Evolutionary conservation across 768 basidiomycete genomes (phyloP), one percentile per base, ranked within the genome.

Genomic region (Inosperma sp.): DNA sequence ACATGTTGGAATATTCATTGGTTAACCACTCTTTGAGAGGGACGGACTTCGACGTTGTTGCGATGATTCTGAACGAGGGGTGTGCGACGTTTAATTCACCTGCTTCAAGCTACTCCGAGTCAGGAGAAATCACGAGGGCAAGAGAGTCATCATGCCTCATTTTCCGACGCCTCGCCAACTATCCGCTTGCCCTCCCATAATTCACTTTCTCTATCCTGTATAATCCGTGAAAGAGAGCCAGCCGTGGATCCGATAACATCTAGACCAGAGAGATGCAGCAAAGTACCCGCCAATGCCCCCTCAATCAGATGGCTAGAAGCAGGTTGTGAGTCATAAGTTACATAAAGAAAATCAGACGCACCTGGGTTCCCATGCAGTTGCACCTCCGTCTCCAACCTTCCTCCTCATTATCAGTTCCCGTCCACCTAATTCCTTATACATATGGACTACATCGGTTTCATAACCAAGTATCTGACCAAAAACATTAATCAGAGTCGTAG

Each of bases 401-500:
- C 83, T 64, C 21, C 83, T 68, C 83, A 86, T 84, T 19, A 83
- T 60, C 17, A 86, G 60, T 66, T 84, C 83, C 14, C 83, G 64
- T 7, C 83, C 83, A 7, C 83, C 82, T 6, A 84, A 65, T 54
- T 84, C 83, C 62, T 84, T 86, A 62, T 83, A 86, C 70, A 84
- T 69, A 52, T 84, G 81, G 8, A 83, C 61, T 3, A 74, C 75
- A 54, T 84, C 82, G 0, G 70, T 61, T 10, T 81, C 78, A 59
- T 84, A 86, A 1, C 83, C 83, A 1, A 86, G 68, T 7, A 83
- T 53, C 49, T 77, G 71, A 3, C 74, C 75, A 54, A 86, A 83
- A 1, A 74, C 69, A 49, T 63, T 68, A 16, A 84, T 75, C 22
- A 84, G 73, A 5, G 77, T 76, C 1, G 78, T 77, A 2, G 78